Evolutionary conservation across 1,284 basidiomycete genomes (phyloP).

Genomic region (Chalciporus sp.): DNA sequence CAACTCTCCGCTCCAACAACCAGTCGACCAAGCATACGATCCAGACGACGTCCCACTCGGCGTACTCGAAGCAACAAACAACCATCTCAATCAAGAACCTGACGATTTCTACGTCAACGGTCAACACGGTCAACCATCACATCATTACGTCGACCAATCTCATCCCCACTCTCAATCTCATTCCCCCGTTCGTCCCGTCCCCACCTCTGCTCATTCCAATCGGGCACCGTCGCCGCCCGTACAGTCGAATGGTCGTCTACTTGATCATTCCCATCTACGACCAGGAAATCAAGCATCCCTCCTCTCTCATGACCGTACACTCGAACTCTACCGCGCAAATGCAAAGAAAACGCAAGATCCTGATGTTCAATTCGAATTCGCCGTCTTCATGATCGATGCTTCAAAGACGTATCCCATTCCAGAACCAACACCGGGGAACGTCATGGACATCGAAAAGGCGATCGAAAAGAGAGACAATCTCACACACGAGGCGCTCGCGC

Average conservation of each 20-base stretch:
- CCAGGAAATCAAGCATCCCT: conserved; percentile 93
- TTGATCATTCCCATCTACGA: conserved; percentile 92
- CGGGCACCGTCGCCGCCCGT: conserved; percentile 42
- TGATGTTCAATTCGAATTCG: conserved; percentile 96
- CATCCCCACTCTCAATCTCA: conserved; percentile 10
- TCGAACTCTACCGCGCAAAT: conserved; percentile 95
- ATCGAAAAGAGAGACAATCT: conserved; percentile 84
- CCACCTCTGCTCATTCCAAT: conserved; percentile 40
- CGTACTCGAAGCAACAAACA: conserved; percentile 10
- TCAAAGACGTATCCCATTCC: conserved; percentile 86
- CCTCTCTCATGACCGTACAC: conserved; percentile 91
- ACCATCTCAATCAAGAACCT: conserved; percentile 23
- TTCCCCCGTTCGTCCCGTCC: conserved; percentile 25
- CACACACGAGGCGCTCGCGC: conserved; percentile 80
- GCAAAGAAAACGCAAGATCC: conserved; percentile 99
- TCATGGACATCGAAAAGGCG: conserved; percentile 80
- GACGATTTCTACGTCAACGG: conserved; percentile 41
- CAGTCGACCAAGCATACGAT: conserved; percentile 35
- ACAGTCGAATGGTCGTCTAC: conserved; percentile 64
- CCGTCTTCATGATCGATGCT: conserved; percentile 98
- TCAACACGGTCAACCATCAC: conserved; percentile 6
- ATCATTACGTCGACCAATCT: conserved; percentile 22
- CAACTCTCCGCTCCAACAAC: conserved; percentile 30
- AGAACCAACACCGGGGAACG: conserved; percentile 61
- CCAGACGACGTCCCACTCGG: conserved; percentile 38